Evolutionary conservation across 371 early-diverging fungal species (phyloP).

Genomic region (Chytridiales sp.): DNA sequence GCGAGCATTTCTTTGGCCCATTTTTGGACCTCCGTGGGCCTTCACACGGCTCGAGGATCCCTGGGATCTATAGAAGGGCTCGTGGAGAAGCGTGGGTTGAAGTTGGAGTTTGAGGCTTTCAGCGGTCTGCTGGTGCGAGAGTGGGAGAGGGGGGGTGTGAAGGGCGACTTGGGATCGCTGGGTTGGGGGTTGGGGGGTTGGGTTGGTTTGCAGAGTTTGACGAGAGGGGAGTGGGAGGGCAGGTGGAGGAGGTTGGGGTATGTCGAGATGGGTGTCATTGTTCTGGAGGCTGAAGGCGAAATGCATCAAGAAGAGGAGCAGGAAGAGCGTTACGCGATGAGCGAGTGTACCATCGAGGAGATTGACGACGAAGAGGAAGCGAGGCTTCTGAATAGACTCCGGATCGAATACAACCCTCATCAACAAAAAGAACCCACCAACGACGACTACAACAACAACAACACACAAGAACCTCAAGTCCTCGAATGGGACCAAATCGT

Average conservation of each 20-base stretch:
- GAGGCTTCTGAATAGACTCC: too few relatives aligned
- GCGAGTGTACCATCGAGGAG: too few relatives aligned
- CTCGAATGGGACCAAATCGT: too few relatives aligned
- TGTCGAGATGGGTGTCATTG: background rate
- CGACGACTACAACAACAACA: too few relatives aligned
- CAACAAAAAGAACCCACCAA: too few relatives aligned
- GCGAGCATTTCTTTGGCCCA: conserved; percentile 37
- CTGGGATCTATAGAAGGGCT: conserved; percentile 68
- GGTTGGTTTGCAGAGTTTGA: conserved; percentile 33
- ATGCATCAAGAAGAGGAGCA: background rate
- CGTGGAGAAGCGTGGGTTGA: too few relatives aligned
- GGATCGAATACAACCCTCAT: too few relatives aligned
- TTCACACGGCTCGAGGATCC: conserved; percentile 23
- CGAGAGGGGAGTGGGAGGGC: conserved; percentile 5
- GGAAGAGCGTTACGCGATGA: conserved; percentile 16
- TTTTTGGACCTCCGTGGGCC: conserved; percentile 37
- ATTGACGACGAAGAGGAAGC: conserved; percentile 9
- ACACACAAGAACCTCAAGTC: too few relatives aligned
- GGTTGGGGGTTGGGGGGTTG: conserved; percentile 15
- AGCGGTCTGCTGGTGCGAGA: too few relatives aligned
- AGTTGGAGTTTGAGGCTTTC: too few relatives aligned
- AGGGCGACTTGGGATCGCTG: conserved; percentile 47
- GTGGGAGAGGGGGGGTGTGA: conserved; percentile 36
- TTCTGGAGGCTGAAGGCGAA: background rate
- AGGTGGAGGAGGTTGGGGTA: background rate